A percentile compares a stretch with the other conserved stretches of the same genome.
These are phyloP conservation scores for Monosporozyma aerobia DNA, from an alignment of 805 yeast genomes.

Conservation along the genomic window DNA sequence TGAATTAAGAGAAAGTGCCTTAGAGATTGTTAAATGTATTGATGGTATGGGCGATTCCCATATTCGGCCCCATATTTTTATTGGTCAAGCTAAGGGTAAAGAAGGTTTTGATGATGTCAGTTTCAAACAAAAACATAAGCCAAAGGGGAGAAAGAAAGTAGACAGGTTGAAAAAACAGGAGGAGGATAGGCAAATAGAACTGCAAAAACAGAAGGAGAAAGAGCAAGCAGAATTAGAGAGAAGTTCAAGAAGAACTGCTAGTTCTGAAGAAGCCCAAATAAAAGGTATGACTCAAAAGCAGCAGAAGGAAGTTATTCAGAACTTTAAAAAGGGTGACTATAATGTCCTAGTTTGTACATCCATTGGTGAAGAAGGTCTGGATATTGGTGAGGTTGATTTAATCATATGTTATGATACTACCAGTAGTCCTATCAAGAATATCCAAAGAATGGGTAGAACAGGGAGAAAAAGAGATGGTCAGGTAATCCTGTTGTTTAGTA, in stretches of 20 bases:
- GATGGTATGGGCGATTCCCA: conserved; percentile 34
- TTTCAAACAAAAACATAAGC: conserved; percentile 36
- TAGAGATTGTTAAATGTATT: conserved; percentile 65
- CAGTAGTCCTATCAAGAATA: conserved; percentile 81
- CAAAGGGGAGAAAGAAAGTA: conserved; percentile 36
- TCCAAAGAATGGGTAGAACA: conserved; percentile 97
- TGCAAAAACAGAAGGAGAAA: conserved; percentile 27
- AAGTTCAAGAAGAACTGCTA: conserved; percentile 38
- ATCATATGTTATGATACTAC: conserved; percentile 91
- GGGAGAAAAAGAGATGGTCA: conserved; percentile 91
- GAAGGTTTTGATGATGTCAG: conserved; percentile 56
- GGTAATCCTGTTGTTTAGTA: conserved; percentile 64
- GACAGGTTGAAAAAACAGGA: conserved; percentile 29
- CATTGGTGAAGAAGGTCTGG: conserved; percentile 97
- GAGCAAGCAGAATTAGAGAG: conserved; percentile 30
- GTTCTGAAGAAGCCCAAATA: conserved; percentile 67
- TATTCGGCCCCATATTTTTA: conserved; percentile 71
- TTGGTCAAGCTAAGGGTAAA: conserved; percentile 80
- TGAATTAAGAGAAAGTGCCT: conserved; percentile 81
- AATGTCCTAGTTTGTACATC: conserved; percentile 91
- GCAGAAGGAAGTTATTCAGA: conserved; percentile 68
- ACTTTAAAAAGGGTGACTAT: conserved; percentile 62
- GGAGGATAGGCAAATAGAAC: conserved; percentile 23
- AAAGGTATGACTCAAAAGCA: conserved; percentile 86
- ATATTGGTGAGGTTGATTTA: conserved; percentile 94